Percentiles rank a stretch among this genome's conserved stretches.
phyloP scores from a whole-genome alignment of 345 rosid species.

The Chamaenerion angustifolium region DNA sequence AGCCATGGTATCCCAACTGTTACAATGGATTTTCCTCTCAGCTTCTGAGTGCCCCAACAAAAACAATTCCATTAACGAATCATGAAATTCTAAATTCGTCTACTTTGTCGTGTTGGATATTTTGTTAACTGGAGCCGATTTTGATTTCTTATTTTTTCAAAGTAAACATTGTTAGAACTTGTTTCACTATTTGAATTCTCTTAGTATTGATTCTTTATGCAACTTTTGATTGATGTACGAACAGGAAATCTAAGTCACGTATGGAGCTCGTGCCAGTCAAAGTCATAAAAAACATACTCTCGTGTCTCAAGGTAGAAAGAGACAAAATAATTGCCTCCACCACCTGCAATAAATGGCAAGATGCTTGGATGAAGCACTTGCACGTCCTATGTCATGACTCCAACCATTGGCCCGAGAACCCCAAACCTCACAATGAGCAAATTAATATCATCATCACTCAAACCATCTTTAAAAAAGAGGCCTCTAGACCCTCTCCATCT shows the following conservation, averaged over 20 bases:
- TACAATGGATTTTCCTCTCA: too few species aligned
- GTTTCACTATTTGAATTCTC: too few species aligned
- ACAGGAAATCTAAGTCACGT: not conserved
- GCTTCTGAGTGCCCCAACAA: too few species aligned
- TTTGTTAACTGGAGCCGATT: too few species aligned
- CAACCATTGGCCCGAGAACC: constrained; percentile 36
- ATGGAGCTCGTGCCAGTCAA: constrained; percentile 86
- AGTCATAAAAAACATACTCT: constrained; percentile 77
- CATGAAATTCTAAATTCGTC: too few species aligned
- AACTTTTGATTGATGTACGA: not conserved
- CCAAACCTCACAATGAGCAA: constrained; percentile 35
- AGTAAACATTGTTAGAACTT: too few species aligned
- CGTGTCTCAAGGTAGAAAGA: constrained; percentile 59
- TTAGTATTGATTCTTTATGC: too few species aligned
- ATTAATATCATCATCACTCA: constrained; percentile 71
- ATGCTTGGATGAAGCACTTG: constrained; percentile 59
- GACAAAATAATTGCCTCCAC: constrained; percentile 75
- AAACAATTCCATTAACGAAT: too few species aligned
- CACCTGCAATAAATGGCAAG: constrained; percentile 69
- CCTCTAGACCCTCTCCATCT: constrained; percentile 60
- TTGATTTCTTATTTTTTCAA: too few species aligned
- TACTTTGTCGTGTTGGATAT: too few species aligned
- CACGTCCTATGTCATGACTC: constrained; percentile 57
- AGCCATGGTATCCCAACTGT: too few species aligned
- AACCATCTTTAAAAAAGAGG: constrained; percentile 84